These are phyloP conservation scores for Fusarium graminum DNA, from an alignment of 2,329 filamentous ascomycete species.

Conservation along the genomic window DNA sequence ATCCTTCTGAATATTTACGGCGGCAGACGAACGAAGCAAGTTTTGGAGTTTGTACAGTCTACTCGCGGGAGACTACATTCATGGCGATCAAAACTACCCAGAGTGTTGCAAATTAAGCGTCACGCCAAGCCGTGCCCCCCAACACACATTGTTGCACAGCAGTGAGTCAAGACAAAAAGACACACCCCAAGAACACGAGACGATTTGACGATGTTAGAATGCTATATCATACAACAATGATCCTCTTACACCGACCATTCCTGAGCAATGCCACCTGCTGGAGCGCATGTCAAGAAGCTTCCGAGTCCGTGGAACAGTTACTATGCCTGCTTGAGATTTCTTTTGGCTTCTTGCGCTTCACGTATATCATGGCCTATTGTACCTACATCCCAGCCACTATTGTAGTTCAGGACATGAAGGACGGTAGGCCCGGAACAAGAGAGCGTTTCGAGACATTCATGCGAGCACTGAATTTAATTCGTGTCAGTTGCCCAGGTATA, in stretches of 20 bases:
- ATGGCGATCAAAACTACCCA: not conserved
- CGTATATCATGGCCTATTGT: conserved; percentile 17
- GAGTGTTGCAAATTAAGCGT: not conserved
- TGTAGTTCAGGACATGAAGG: conserved; percentile 6
- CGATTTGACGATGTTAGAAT: not conserved
- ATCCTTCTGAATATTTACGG: not conserved
- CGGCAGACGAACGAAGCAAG: not conserved
- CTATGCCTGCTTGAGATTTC: not conserved
- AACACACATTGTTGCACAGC: conserved; percentile 10
- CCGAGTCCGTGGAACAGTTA: not conserved
- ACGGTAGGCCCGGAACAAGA: not conserved
- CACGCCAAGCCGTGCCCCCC: not conserved
- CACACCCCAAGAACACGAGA: no score
- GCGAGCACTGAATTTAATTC: not conserved
- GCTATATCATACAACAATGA: conserved; percentile 1
- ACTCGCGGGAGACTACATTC: not conserved
- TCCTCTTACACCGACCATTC: not conserved
- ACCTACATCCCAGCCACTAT: conserved; percentile 7
- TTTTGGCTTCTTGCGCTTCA: not conserved
- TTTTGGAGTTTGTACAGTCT: not conserved
- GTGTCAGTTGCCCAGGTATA: not conserved
- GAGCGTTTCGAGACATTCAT: not conserved
- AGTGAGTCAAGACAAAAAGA: not conserved
- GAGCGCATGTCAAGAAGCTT: not conserved
- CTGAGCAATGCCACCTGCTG: not conserved